phyloP scores from a whole-genome alignment of 805 yeast genomes.

The Candida vartiovaarae region DNA sequence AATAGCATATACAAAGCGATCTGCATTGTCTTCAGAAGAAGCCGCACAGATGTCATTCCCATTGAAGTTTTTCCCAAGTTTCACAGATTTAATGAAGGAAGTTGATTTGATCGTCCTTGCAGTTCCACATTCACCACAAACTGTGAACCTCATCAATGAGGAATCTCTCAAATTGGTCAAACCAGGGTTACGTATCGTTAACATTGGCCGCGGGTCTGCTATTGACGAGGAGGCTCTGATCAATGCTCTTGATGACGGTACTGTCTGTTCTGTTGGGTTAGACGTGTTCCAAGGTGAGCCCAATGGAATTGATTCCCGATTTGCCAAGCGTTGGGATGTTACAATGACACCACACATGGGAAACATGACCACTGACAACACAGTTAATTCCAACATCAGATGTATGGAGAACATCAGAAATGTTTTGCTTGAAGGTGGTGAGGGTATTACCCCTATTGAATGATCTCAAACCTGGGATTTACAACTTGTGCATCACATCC shows the following conservation, averaged over 20 bases:
- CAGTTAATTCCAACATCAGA: constrained; percentile 41
- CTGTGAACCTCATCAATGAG: constrained; percentile 46
- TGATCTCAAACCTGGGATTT: constrained; percentile 3
- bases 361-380: constrained; percentile 54
- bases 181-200: constrained; percentile 55
- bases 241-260: constrained; percentile 49
- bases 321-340: constrained; percentile 55
- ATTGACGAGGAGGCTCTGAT: constrained; percentile 58
- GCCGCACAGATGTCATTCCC: constrained; percentile 35
- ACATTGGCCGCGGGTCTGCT: constrained; percentile 68
- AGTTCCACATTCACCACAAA: constrained; percentile 56
- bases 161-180: constrained; percentile 40
- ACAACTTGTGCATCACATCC: constrained; percentile 1
- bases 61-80: constrained; percentile 36
- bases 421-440: constrained; percentile 17
- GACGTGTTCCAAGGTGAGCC: constrained; percentile 72
- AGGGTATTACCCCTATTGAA: constrained; percentile 10
- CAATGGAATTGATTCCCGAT: constrained; percentile 34
- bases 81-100: constrained; percentile 35
- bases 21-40: constrained; percentile 29
- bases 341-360: constrained; percentile 60
- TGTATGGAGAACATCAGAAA: constrained; percentile 45
- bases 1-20: constrained; percentile 55
- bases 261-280: constrained; percentile 56
- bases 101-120: constrained; percentile 58